Conservation (phyloP, 768 basidiomycete species). For the Pholiota molesta region DNA sequence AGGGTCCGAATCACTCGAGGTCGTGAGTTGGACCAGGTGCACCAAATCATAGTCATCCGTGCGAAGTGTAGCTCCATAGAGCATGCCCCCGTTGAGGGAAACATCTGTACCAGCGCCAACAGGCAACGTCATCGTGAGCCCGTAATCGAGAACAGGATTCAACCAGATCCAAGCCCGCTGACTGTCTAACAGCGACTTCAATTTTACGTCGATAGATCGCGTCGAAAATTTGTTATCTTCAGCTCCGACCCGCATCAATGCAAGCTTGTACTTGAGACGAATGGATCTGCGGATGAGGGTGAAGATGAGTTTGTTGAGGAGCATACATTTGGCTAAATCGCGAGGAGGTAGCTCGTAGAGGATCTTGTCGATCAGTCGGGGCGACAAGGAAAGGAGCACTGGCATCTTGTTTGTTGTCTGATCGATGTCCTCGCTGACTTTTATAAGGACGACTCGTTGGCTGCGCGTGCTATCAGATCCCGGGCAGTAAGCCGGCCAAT, state of each 20-base stretch:
- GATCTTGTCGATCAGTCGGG: neutral
- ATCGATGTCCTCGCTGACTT: too few species aligned
- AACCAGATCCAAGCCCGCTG: neutral
- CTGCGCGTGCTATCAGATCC: too few species aligned
- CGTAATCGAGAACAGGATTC: neutral
- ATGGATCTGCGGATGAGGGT: neutral
- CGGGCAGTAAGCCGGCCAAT: too few species aligned
- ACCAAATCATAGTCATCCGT: neutral
- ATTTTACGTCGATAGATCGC: neutral
- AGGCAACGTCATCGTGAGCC: neutral
- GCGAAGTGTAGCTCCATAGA: neutral
- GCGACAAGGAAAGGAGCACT: neutral
- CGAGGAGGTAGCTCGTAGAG: neutral
- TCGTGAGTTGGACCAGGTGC: neutral
- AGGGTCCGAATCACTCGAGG: neutral
- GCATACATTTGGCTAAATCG: neutral
- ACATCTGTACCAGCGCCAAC: neutral
- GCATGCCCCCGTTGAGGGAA: neutral
- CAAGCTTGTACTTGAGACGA: neutral
- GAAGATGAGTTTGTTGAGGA: neutral
- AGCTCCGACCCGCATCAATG: neutral
- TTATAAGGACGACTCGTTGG: too few species aligned
- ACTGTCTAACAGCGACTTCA: neutral
- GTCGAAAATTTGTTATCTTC: neutral
- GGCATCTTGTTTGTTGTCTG: neutral